Percentiles rank a stretch among this genome's conserved stretches.
Evolutionary conservation across 805 yeast species (phyloP).

Genomic region (Myxozyma sirexii): DNA sequence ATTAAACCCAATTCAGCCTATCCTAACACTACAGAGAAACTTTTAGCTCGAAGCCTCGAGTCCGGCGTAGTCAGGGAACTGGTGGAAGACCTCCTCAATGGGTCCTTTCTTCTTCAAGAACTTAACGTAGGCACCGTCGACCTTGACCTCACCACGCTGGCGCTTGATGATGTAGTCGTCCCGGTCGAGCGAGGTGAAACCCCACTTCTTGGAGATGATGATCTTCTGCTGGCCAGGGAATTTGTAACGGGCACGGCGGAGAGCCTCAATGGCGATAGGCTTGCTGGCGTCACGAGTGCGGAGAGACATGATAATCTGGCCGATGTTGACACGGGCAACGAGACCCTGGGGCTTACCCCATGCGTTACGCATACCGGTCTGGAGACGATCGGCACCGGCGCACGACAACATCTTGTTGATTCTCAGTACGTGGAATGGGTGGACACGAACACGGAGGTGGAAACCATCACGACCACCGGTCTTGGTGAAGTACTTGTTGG

Average conservation of each 20-base stretch:
- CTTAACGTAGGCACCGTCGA: slow-evolving; percentile 99
- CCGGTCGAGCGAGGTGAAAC: slow-evolving; percentile 99
- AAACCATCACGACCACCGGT: slow-evolving; percentile 98
- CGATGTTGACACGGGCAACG: slow-evolving; percentile 98
- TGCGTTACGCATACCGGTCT: slow-evolving; percentile 99
- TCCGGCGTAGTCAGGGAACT: slow-evolving; percentile 36
- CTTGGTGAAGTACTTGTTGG: slow-evolving; percentile 98
- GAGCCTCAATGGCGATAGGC: slow-evolving; percentile 96
- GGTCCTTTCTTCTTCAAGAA: slow-evolving; percentile 97
- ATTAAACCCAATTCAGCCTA: neutral
- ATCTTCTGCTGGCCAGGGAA: slow-evolving; percentile 99
- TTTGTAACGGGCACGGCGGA: slow-evolving; percentile 99
- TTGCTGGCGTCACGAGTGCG: slow-evolving; percentile 98
- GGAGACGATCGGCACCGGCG: slow-evolving; percentile 99
- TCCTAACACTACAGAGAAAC: neutral
- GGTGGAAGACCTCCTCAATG: slow-evolving; percentile 58
- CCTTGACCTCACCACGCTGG: slow-evolving; percentile 97
- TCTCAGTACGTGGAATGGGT: slow-evolving; percentile 99
- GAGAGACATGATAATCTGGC: slow-evolving; percentile 96
- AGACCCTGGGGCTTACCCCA: slow-evolving; percentile 99
- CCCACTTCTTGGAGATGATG: slow-evolving; percentile 99
- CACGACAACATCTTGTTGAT: slow-evolving; percentile 99
- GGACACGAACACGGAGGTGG: slow-evolving; percentile 99
- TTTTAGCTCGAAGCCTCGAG: slow-evolving; percentile 17
- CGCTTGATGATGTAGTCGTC: slow-evolving; percentile 92